A percentile compares a stretch with the other conserved stretches of the same genome.
These are phyloP conservation scores for Thielaviopsis punctulata DNA, from an alignment of 2,329 filamentous ascomycete genomes.

Conservation along the genomic window DNA sequence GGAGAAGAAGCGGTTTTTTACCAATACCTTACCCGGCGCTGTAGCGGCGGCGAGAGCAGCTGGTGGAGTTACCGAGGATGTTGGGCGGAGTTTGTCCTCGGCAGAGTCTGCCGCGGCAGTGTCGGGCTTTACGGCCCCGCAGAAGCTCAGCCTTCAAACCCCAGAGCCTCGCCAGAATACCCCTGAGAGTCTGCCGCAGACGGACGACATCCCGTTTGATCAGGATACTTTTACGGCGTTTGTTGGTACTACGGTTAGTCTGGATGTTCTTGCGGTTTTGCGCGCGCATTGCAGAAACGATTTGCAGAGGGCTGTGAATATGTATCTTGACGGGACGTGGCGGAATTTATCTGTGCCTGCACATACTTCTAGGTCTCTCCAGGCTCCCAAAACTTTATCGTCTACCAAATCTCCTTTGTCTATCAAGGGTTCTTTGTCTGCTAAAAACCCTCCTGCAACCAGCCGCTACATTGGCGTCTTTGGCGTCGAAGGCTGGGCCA, in stretches of 20 bases:
- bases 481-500: conserved; percentile 83
- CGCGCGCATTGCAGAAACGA: conserved; percentile 37
- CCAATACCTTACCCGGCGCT: not conserved
- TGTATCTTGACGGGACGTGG: conserved; percentile 56
- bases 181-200: not conserved
- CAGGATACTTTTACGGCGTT: conserved; percentile 40
- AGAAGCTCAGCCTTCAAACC: not conserved
- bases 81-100: not conserved
- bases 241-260: conserved; percentile 37
- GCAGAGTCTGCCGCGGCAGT: not conserved
- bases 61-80: not conserved
- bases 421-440: conserved; percentile 11
- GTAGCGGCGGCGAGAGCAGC: not conserved
- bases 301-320: conserved; percentile 46
- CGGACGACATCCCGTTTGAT: conserved; percentile 31
- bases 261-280: conserved; percentile 31
- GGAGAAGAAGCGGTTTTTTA: not conserved
- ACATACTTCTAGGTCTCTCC: too few species aligned
- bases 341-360: too few species aligned
- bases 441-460: conserved; percentile 10
- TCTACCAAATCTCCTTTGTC: conserved; percentile 2
- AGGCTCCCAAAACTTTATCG: not conserved
- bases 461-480: conserved; percentile 75
- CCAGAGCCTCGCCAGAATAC: not conserved
- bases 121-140: not conserved